These are phyloP conservation scores for Grosmannia huntii DNA, from an alignment of 2,329 filamentous ascomycete species.

Conservation along the genomic window DNA sequence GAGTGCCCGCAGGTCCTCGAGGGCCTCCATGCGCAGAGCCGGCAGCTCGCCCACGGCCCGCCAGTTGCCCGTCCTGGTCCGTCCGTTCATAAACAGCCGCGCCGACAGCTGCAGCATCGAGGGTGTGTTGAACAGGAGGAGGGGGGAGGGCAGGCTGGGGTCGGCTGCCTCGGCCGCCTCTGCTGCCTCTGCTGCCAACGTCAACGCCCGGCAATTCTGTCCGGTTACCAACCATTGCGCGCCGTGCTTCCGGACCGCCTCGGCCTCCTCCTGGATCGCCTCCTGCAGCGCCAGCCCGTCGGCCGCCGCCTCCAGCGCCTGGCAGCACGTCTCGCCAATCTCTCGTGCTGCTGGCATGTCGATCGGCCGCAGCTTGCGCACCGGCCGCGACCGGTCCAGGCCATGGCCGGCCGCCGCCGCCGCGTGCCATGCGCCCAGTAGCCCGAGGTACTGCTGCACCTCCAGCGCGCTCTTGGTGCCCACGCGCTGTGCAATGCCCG, in stretches of 20 bases:
- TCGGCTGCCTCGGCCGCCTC: background rate
- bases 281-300: conserved; percentile 53
- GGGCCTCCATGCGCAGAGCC: conserved; percentile 58
- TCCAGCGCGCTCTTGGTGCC: conserved; percentile 63
- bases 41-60: conserved; percentile 46
- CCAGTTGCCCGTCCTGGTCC: conserved; percentile 55
- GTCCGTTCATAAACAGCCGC: conserved; percentile 63
- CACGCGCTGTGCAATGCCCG: conserved; percentile 44
- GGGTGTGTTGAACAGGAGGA: conserved; percentile 43
- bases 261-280: conserved; percentile 45
- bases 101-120: conserved; percentile 53
- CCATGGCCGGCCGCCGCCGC: background rate
- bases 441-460: conserved; percentile 53
- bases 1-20: conserved; percentile 64
- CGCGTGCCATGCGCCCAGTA: conserved; percentile 38
- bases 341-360: conserved; percentile 61
- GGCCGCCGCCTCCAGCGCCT: conserved; percentile 53
- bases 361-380: conserved; percentile 28
- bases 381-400: conserved; percentile 14
- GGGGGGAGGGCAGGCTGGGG: conserved; percentile 23
- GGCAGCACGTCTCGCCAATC: conserved; percentile 51
- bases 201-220: conserved; percentile 12
- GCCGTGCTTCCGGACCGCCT: conserved; percentile 49
- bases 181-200: background rate
- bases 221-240: conserved; percentile 52